Conservation (phyloP, 2,329 filamentous ascomycete genomes). For the Capronia americana region DNA sequence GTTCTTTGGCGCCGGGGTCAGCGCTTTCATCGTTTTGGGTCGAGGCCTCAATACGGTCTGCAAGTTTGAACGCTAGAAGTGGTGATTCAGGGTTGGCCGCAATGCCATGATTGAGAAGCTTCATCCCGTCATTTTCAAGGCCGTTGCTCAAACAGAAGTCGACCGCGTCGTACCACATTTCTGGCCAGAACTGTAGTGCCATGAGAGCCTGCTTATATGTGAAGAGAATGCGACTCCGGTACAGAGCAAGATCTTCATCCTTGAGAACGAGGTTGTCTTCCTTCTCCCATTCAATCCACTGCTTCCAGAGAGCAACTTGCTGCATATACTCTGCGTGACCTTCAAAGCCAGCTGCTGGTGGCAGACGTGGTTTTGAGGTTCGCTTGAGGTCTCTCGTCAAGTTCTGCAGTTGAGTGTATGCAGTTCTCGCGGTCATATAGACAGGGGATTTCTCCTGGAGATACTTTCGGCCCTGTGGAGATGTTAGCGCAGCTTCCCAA, state of each 20-base stretch:
- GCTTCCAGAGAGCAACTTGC: conserved; percentile 89
- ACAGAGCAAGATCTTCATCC: conserved; percentile 76
- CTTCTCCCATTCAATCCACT: conserved; percentile 95
- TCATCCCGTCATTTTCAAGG: conserved; percentile 72
- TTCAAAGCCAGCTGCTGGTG: conserved; percentile 83
- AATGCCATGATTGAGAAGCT: conserved; percentile 82
- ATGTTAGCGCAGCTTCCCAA: conserved; percentile 25
- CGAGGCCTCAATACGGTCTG: conserved; percentile 82
- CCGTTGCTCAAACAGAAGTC: conserved; percentile 88
- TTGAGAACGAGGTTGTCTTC: conserved; percentile 87
- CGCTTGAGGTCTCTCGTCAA: conserved; percentile 78
- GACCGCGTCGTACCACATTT: conserved; percentile 93
- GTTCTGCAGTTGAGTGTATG: conserved; percentile 88
- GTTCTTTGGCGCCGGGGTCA: conserved; percentile 64
- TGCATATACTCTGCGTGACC: conserved; percentile 82
- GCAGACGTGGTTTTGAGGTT: conserved; percentile 78
- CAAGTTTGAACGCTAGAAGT: conserved; percentile 84
- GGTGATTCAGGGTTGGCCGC: conserved; percentile 93
- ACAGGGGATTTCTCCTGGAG: conserved; percentile 89
- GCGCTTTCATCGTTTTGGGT: conserved; percentile 79
- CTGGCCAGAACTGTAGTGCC: conserved; percentile 91
- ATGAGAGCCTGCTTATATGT: conserved; percentile 94
- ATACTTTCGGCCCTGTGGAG: conserved; percentile 82
- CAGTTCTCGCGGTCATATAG: conserved; percentile 95
- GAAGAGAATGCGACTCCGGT: conserved; percentile 81